A percentile compares a stretch with the other conserved stretches of the same genome.
These are phyloP conservation scores for Penicillium sumatraense DNA, from an alignment of 2,329 filamentous ascomycete genomes.

Conservation along the genomic window DNA sequence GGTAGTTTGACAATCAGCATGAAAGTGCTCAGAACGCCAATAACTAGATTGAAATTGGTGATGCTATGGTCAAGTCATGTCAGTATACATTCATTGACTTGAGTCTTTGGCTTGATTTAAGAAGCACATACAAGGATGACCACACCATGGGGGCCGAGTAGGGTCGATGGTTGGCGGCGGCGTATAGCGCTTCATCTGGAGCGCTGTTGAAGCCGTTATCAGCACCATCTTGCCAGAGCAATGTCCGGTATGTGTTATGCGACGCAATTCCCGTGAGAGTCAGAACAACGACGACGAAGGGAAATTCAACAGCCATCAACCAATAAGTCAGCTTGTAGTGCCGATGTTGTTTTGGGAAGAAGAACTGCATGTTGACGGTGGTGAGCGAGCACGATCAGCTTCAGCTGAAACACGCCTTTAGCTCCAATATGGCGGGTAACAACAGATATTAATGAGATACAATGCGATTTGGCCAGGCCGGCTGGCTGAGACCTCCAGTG, in stretches of 20 bases:
- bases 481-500: constrained; percentile 41
- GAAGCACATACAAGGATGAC: constrained; percentile 60
- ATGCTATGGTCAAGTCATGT: constrained; percentile 49
- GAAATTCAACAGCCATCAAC: constrained; percentile 60
- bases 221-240: constrained; percentile 65
- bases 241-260: constrained; percentile 64
- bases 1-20: constrained; percentile 63
- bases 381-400: neutral
- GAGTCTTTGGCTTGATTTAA: neutral
- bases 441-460: constrained; percentile 6
- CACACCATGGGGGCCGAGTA: constrained; percentile 61
- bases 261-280: constrained; percentile 66
- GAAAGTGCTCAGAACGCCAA: constrained; percentile 65
- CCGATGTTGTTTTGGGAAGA: constrained; percentile 60
- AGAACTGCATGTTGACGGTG: constrained; percentile 40
- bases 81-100: neutral
- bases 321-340: constrained; percentile 56
- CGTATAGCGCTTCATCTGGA: constrained; percentile 60
- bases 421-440: neutral
- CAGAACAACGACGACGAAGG: constrained; percentile 61
- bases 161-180: constrained; percentile 62
- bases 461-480: constrained; percentile 39
- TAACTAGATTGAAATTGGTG: constrained; percentile 65
- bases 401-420: neutral
- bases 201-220: constrained; percentile 67